Evolutionary conservation across 140 eudicot species (phyloP).

Genomic region (Cichorium intybus): DNA sequence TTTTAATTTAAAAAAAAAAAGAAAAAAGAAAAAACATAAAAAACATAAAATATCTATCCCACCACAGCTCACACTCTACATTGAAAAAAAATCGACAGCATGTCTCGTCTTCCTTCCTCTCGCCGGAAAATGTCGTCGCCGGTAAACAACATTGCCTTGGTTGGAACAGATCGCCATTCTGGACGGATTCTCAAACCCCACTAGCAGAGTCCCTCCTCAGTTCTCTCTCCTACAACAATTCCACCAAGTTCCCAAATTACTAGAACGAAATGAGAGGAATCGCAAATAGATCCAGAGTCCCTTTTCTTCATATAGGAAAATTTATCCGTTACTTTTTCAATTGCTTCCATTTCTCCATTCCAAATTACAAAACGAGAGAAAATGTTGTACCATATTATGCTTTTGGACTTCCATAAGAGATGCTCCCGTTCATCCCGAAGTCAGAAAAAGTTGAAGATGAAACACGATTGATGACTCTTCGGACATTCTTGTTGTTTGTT

Average conservation of each 20-base stretch:
- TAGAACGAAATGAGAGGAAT: slow-evolving; percentile 87
- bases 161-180: too few relatives aligned
- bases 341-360: background rate
- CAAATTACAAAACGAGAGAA: background rate
- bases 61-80: too few relatives aligned
- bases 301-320: slow-evolving; percentile 60
- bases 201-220: slow-evolving; percentile 46
- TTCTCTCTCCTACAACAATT: slow-evolving; percentile 46
- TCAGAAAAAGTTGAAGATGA: slow-evolving; percentile 12
- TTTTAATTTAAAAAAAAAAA: too few relatives aligned
- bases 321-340: background rate
- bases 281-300: slow-evolving; percentile 69
- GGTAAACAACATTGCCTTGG: too few relatives aligned
- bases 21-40: too few relatives aligned
- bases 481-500: slow-evolving; percentile 75
- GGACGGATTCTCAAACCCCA: slow-evolving; percentile 51
- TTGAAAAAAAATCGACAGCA: too few relatives aligned
- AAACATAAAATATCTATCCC: too few relatives aligned
- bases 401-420: slow-evolving; percentile 82
- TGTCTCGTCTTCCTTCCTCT: too few relatives aligned
- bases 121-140: too few relatives aligned
- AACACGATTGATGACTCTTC: slow-evolving; percentile 74
- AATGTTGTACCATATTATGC: slow-evolving; percentile 47
- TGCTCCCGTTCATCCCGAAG: slow-evolving; percentile 63
- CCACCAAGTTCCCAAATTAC: slow-evolving; percentile 49